phyloP scores from a whole-genome alignment of 202 grass and related monocot species.

The Dendrocalamus latiflorus region DNA sequence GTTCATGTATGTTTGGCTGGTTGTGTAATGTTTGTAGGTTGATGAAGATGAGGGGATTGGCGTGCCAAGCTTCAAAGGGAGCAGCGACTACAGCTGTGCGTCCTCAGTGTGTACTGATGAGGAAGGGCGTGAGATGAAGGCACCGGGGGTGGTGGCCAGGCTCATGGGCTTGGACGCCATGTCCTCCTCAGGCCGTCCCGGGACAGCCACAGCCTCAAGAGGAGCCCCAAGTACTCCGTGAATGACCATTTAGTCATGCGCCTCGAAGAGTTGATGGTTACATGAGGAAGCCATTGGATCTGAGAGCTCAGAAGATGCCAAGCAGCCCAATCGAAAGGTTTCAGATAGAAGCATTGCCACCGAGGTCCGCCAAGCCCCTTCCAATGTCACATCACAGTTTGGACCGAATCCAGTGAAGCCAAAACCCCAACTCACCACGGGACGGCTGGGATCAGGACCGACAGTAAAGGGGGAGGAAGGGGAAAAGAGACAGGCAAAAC shows the following conservation, averaged over 20 bases:
- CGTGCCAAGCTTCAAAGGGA: constrained; percentile 64
- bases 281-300: constrained; percentile 58
- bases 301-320: constrained; percentile 69
- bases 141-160: constrained; percentile 84
- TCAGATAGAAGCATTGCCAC: constrained; percentile 66
- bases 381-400: too few species aligned
- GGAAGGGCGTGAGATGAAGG: too few species aligned
- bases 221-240: constrained; percentile 44
- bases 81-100: constrained; percentile 63
- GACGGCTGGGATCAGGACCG: too few species aligned
- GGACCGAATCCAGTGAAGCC: too few species aligned
- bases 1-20: background rate
- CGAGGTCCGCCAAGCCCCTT: too few species aligned
- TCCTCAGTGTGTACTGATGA: constrained; percentile 61
- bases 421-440: too few species aligned
- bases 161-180: constrained; percentile 93
- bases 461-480: too few species aligned
- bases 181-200: constrained; percentile 49
- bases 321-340: constrained; percentile 79
- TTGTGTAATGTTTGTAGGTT: constrained; percentile 22
- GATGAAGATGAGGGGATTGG: constrained; percentile 60
- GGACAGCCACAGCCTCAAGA: constrained; percentile 50
- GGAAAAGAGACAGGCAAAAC: too few species aligned
- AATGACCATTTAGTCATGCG: constrained; percentile 44
- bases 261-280: constrained; percentile 43